Percentiles rank a stretch among this genome's conserved stretches.
These are phyloP conservation scores for Udeniomyces megalosporus DNA, from an alignment of 768 basidiomycete species.

Conservation along the genomic window DNA sequence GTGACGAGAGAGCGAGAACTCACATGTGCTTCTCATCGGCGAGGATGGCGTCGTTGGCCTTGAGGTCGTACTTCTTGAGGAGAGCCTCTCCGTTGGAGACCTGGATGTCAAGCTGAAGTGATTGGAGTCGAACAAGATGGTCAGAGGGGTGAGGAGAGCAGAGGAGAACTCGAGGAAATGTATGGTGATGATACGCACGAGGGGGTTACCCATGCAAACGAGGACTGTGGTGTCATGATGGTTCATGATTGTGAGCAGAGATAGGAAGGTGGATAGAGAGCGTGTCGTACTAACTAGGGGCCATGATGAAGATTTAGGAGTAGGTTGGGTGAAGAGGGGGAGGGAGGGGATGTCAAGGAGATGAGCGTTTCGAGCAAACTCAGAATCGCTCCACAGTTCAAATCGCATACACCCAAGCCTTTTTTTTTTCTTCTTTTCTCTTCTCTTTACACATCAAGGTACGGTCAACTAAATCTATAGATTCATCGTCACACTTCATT, in stretches of 20 bases:
- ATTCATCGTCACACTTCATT: too few species aligned
- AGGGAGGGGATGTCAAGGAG: neutral
- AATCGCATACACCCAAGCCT: too few species aligned
- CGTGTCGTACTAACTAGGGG: neutral
- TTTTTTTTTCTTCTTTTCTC: too few species aligned
- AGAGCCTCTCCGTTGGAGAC: conserved; percentile 57
- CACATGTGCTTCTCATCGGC: conserved; percentile 72
- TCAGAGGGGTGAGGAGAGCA: neutral
- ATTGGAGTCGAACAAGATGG: neutral
- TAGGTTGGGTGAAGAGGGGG: neutral
- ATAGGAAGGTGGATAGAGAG: too few species aligned
- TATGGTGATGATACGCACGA: conserved; percentile 36
- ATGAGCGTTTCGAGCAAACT: too few species aligned
- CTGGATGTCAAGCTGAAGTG: conserved; percentile 59
- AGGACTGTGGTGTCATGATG: conserved; percentile 34
- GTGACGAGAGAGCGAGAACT: neutral
- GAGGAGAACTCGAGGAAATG: neutral
- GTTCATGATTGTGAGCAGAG: too few species aligned
- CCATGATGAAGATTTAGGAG: neutral
- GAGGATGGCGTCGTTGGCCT: conserved; percentile 89
- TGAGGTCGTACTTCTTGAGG: conserved; percentile 74
- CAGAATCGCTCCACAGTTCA: too few species aligned
- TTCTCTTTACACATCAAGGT: too few species aligned
- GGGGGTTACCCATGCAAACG: conserved; percentile 87
- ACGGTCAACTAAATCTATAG: too few species aligned